Conservation (phyloP, 441 rosid genomes). For the Theobroma grandiflorum region DNA sequence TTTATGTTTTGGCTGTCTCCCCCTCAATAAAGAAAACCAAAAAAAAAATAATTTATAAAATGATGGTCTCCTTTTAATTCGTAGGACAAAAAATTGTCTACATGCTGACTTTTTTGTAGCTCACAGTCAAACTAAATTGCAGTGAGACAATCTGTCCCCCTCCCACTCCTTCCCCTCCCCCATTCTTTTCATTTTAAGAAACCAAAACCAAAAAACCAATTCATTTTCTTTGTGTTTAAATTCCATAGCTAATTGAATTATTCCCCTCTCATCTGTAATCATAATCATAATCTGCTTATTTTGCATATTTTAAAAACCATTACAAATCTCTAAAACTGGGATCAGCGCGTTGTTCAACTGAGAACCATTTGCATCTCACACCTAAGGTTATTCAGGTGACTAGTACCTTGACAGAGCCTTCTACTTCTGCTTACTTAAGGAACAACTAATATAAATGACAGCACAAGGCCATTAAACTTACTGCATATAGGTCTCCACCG, state of each 20-base stretch:
- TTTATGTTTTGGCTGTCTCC: neutral
- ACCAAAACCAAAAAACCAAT: neutral
- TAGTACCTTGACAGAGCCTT: neutral
- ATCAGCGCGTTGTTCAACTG: neutral
- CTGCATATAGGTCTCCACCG: slow-evolving; percentile 98
- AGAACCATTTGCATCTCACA: neutral
- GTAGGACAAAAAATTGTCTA: neutral
- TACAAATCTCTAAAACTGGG: neutral
- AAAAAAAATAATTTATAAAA: no score
- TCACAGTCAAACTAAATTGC: neutral
- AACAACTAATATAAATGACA: slow-evolving; percentile 21
- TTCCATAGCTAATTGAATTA: neutral
- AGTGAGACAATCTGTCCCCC: neutral
- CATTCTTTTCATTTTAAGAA: neutral
- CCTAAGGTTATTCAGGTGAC: neutral
- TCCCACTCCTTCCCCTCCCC: neutral
- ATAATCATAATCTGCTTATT: neutral
- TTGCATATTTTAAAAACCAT: neutral
- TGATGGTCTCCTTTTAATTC: neutral
- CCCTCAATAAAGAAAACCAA: neutral
- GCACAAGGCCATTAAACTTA: slow-evolving; percentile 52
- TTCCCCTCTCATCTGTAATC: neutral
- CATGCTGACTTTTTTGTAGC: neutral
- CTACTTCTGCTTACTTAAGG: neutral
- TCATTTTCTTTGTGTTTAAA: neutral